Base-by-base conservation (phyloP, 1,284 basidiomycete genomes). In the Coniophora puteana region DNA sequence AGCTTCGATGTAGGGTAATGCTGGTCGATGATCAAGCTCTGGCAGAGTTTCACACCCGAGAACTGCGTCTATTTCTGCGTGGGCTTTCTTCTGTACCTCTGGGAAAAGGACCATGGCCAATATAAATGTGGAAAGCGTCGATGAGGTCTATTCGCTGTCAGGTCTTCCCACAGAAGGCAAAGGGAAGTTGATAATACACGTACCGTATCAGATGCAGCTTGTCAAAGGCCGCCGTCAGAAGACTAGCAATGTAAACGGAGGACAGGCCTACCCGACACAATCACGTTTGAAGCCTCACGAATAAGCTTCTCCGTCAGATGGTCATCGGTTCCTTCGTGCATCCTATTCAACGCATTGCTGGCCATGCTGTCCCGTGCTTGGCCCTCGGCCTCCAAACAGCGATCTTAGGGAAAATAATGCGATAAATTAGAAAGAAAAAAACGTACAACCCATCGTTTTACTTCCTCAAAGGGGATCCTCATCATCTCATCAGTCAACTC, bases 71-170 rank as follows among this genome's bases (percentile, higher is more conserved):
- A 76, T 46, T 45, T 76, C 74, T 35, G 57, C 55, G 45, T 69
- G 71, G 13, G 70, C 74, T 49, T 65, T 69, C n/a, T 44, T 47
- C 49, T 71, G 68, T 8, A 72, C 68, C 18, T 66, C 64, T 5
- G 75, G 73, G 45, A 72, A 50, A 22, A 69, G 51, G n/a, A 72
- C 53, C 54, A 76, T 66, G 3, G 71, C 73, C 13, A 76, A 55
- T 40, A 73, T 59, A 44, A 76, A 74, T 0, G 71, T 69, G 0
- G 67, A 59, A 29, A 75, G 42, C 3, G 66, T 62, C 0, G 72
- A 69, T 28, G 70, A 62, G 36, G 21, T 60, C 55, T 24, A 60
- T 48, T n/a, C n/a, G n/a, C n/a, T n/a, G n/a, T n/a, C n/a, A n/a
- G n/a, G n/a, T n/a, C n/a, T n/a, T n/a, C n/a, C n/a, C n/a, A n/a